Evolutionary conservation across 139 green algal genomes (phyloP), one percentile per base, ranked within the genome.

Genomic region (Chlorella sp.): DNA sequence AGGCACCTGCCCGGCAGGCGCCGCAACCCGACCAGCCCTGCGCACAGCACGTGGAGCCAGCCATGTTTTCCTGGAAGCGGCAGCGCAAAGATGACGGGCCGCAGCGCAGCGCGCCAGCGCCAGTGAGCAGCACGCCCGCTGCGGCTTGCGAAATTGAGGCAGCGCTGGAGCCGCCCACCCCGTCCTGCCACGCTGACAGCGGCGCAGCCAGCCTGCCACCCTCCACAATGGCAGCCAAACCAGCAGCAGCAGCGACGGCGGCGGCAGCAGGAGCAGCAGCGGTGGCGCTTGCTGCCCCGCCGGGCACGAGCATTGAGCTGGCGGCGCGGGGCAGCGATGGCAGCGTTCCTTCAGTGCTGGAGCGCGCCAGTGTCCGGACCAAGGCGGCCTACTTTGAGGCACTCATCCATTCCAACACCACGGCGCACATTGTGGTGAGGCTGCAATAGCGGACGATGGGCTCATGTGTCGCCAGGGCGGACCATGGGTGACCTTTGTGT

Each of bases 341-440:
- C 51, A 15, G 51, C 51, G 51, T 60, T 21, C 2, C 51, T 38
- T 7, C 20, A 13, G 34, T 38, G 34, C 69, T 55, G 21, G 9
- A 60, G 75, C 30, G 7, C 0, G 34, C 39, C 12, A 41, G 3
- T 2, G 84, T 88, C n/a, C 63, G 84, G 1, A 18, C 39, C 20
- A 88, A 65, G 56, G 84, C 84, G 21, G 78, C 78, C 11, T 89
- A 64, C 38, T 89, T 89, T 56, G 85, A 89, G 38, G 80, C 85
- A 2, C 67, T 89, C 16, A 86, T 85, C 56, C 62, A 60, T 6
- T 76, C 39, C 67, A 84, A 80, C 67, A 84, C 84, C 60, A 82
- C 72, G 1, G 26, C 74, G 4, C 57, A 83, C 44, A 51, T 51
- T 51, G 44, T 51, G 44, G 44, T 51, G 44, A 51, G 44, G 44